These are phyloP conservation scores for Naematelia aurantialba DNA, from an alignment of 768 basidiomycete genomes.

Conservation along the genomic window DNA sequence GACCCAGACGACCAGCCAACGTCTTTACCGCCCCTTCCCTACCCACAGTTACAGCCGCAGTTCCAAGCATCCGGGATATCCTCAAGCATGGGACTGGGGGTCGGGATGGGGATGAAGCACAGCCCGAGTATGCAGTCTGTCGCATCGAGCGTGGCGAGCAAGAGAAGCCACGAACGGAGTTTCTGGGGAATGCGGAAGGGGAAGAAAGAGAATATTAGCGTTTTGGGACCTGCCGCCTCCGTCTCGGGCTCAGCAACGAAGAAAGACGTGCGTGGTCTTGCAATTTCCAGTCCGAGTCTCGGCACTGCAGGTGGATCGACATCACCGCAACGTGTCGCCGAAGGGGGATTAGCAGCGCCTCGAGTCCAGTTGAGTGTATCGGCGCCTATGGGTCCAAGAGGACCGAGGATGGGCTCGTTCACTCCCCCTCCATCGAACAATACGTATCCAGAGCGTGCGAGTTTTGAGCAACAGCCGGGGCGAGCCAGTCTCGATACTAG, in stretches of 20 bases:
- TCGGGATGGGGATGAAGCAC: slow-evolving; percentile 25
- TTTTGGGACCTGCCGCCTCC: slow-evolving; percentile 11
- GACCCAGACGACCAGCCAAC: slow-evolving; percentile 42
- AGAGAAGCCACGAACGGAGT: slow-evolving; percentile 4
- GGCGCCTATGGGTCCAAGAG: slow-evolving; percentile 30
- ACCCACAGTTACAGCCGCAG: slow-evolving; percentile 41
- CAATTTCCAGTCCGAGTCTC: slow-evolving; percentile 32
- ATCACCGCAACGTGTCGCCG: neutral
- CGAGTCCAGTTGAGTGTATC: neutral
- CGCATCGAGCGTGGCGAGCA: slow-evolving; percentile 17
- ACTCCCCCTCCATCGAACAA: slow-evolving; percentile 20
- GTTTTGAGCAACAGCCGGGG: neutral
- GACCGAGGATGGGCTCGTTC: slow-evolving; percentile 27
- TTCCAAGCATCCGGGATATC: slow-evolving; percentile 4
- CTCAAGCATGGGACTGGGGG: too few relatives aligned
- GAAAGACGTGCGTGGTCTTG: slow-evolving; percentile 39
- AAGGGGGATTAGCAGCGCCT: neutral
- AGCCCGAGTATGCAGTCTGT: slow-evolving; percentile 38
- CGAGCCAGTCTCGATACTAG: slow-evolving; percentile 32
- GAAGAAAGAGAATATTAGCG: slow-evolving; percentile 26
- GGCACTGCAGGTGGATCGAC: slow-evolving; percentile 6
- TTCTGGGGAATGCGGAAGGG: slow-evolving; percentile 10
- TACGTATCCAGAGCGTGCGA: neutral
- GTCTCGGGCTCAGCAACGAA: slow-evolving; percentile 12
- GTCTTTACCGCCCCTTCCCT: slow-evolving; percentile 37